Percentiles rank a stretch among this genome's conserved stretches.
phyloP scores from a whole-genome alignment of 148 eudicot genomes.

The Nepenthes gracilis region DNA sequence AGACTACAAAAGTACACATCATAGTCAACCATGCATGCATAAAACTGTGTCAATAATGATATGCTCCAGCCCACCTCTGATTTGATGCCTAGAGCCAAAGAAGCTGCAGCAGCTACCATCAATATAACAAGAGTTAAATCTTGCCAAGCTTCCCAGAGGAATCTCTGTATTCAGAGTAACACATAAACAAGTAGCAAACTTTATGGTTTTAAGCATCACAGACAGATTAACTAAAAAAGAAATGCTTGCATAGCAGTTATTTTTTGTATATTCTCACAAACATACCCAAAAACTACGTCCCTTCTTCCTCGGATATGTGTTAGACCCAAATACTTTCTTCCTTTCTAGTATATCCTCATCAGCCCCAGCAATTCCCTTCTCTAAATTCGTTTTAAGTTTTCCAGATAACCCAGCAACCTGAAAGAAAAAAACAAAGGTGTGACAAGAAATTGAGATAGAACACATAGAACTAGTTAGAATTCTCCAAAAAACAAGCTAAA shows the following conservation, averaged over 20 bases:
- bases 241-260: not conserved
- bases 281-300: constrained; percentile 74
- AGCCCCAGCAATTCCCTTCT: constrained; percentile 61
- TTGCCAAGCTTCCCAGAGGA: constrained; percentile 88
- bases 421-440: not conserved
- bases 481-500: not conserved
- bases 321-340: constrained; percentile 65
- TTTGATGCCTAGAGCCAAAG: constrained; percentile 85
- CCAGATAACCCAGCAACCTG: constrained; percentile 61
- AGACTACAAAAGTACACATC: not conserved
- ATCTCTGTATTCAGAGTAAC: constrained; percentile 32
- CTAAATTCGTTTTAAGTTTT: constrained; percentile 42
- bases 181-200: not conserved
- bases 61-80: constrained; percentile 52
- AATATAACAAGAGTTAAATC: constrained; percentile 80
- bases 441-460: not conserved
- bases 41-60: not conserved
- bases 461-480: not conserved
- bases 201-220: not conserved
- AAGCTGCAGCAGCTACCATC: constrained; percentile 95
- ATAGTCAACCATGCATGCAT: not conserved
- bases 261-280: not conserved
- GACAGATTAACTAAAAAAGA: not conserved
- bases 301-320: constrained; percentile 85
- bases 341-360: constrained; percentile 49